phyloP scores from a whole-genome alignment of 2,329 filamentous ascomycete species.

The Penicillium sp. region DNA sequence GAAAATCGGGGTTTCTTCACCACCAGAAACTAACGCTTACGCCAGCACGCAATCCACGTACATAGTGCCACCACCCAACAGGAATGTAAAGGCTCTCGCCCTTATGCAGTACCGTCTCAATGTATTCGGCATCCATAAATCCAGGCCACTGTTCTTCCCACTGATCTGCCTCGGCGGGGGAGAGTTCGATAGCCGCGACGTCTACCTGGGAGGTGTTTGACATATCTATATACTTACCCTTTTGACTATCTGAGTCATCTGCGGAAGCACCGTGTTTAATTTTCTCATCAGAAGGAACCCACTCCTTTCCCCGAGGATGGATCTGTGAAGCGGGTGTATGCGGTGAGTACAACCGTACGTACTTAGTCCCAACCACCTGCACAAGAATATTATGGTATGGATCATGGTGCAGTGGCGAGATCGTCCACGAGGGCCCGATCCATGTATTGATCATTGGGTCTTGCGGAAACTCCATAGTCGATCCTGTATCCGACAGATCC shows the following conservation, averaged over 20 bases:
- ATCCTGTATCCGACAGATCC: conserved; percentile 14
- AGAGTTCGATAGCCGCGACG: conserved; percentile 68
- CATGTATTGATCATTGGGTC: conserved; percentile 83
- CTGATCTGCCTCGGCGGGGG: conserved; percentile 45
- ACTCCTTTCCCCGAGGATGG: conserved; percentile 44
- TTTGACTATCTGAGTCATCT: conserved; percentile 1
- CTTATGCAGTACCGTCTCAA: conserved; percentile 76
- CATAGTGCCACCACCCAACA: conserved; percentile 98
- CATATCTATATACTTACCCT: conserved; percentile 70
- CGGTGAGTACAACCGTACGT: conserved; percentile 85
- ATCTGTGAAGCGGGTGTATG: conserved; percentile 54
- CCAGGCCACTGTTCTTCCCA: conserved; percentile 55
- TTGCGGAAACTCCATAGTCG: conserved; percentile 18
- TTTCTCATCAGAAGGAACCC: conserved; percentile 28
- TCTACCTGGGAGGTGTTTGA: conserved; percentile 85
- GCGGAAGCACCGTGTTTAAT: neutral
- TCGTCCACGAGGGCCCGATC: conserved; percentile 86
- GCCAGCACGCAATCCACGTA: conserved; percentile 80
- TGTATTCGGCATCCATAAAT: conserved; percentile 66
- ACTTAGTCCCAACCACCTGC: conserved; percentile 89
- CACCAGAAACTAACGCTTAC: conserved; percentile 99
- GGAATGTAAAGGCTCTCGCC: conserved; percentile 91
- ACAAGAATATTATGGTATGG: conserved; percentile 91
- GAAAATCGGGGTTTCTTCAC: conserved; percentile 52
- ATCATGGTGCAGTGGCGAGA: conserved; percentile 91